Evolutionary conservation across 1,139 yeast species (phyloP).

Genomic region (Zygosaccharomyces pseudobailii): DNA sequence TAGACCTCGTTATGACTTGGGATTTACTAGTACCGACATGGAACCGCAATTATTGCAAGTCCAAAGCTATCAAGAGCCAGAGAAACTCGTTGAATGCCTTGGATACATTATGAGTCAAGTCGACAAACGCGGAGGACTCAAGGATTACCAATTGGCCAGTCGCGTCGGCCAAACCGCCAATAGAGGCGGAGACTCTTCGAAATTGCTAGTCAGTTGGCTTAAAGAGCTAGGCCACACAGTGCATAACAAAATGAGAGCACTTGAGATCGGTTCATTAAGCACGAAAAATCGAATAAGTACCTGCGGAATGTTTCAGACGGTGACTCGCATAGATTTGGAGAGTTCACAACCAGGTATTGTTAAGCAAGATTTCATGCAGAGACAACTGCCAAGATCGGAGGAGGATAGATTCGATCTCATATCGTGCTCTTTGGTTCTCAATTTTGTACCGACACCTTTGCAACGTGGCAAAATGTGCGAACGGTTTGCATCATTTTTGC

Average conservation of each 20-base stretch:
- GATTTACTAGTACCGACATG: conserved; percentile 5
- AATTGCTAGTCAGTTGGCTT: conserved; percentile 67
- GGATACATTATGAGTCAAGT: conserved; percentile 60
- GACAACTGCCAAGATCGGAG: conserved; percentile 52
- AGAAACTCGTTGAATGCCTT: conserved; percentile 31
- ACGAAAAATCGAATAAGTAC: conserved; percentile 66
- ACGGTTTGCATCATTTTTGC: conserved; percentile 55
- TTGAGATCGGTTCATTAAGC: conserved; percentile 81
- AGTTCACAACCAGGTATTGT: conserved; percentile 70
- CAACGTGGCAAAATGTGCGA: conserved; percentile 74
- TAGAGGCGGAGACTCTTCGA: conserved; percentile 91
- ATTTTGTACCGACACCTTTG: conserved; percentile 72
- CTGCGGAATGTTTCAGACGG: conserved; percentile 43
- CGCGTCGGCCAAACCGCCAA: conserved; percentile 70
- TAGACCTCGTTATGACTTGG: background rate
- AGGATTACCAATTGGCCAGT: conserved; percentile 81
- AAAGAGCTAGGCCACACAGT: conserved; percentile 29
- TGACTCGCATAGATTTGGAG: conserved; percentile 63
- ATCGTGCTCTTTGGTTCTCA: conserved; percentile 81
- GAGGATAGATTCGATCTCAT: conserved; percentile 55
- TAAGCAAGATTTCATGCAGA: conserved; percentile 79
- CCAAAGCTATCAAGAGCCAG: conserved; percentile 9
- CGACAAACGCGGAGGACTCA: conserved; percentile 59
- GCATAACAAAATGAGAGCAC: conserved; percentile 38
- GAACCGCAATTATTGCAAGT: conserved; percentile 17